phyloP scores from a whole-genome alignment of 345 rosid species.

The Psidium friedrichsthalianum region DNA sequence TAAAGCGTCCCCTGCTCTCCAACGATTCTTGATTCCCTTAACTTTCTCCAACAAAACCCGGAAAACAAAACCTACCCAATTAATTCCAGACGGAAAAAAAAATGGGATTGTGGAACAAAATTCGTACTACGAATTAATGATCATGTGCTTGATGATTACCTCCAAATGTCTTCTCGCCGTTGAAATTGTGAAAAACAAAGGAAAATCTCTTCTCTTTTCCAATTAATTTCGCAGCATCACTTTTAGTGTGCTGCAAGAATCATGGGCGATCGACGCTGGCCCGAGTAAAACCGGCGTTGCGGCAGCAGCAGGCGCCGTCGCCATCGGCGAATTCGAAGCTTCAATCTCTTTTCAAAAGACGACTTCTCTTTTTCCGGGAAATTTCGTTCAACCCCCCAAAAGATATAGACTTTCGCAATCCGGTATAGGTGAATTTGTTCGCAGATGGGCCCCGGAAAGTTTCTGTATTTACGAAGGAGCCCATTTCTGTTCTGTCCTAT shows the following conservation, averaged over 20 bases:
- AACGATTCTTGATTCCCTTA: neutral
- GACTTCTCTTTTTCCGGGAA: neutral
- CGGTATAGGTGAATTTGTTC: neutral
- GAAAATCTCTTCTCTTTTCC: neutral
- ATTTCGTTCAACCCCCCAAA: neutral
- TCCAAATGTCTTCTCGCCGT: neutral
- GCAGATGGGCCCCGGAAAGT: neutral
- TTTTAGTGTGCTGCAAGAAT: neutral
- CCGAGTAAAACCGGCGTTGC: neutral
- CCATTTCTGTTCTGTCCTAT: neutral
- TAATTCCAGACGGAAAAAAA: neutral
- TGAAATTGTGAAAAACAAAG: neutral
- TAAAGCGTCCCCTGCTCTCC: neutral
- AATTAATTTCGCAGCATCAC: neutral
- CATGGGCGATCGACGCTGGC: neutral
- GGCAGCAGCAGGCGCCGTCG: neutral
- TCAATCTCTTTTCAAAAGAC: neutral
- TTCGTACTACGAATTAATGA: neutral
- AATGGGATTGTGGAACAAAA: neutral
- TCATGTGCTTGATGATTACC: neutral
- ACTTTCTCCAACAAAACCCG: neutral
- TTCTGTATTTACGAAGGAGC: neutral
- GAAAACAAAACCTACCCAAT: neutral
- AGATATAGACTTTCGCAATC: neutral
- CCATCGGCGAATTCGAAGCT: neutral